Base-by-base conservation (phyloP, 2,329 filamentous ascomycete species). In the Aureobasidium sp. region DNA sequence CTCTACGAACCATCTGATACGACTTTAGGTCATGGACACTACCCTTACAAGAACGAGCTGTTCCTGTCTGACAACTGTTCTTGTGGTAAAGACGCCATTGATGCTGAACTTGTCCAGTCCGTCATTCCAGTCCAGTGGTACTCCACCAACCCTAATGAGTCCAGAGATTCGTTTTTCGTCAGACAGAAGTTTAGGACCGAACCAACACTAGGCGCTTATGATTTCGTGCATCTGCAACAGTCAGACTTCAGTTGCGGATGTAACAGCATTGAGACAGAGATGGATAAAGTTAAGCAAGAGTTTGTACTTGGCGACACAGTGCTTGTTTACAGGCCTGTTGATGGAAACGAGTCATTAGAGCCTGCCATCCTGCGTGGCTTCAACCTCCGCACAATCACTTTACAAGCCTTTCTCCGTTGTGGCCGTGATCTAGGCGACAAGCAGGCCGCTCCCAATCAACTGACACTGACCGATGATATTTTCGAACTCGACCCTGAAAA, bases 1-100 rank as follows among this genome's bases (percentile, higher is more conserved):
- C 76, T 94, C 0, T 93, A 92, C 66, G 79, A 82, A 2, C 82
- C 89, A 0, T 77, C 79, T 0, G 87, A 94, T 60, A 94, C 90
- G 0, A 82, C 87, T 0, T 89, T 91, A 47, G 82, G 80, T 0
- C 75, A 81, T 6, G 85, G 87, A 73, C 80, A 79, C 10, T 95
- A 93, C 67, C 87, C 87, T 0, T 86, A 84, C 72, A 65, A 74
- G 0, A 89, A 91, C 57, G 90, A 95, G 72, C 73, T 94, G 0
- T 94, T 94, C 64, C 73, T 93, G 0, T 90, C 86, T 0, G 84
- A 91, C 56, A 85, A 91, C 63, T 93, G 90, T 73, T 88, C 86
- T 1, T 94, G 90, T 65, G 71, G 76, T 0, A 77, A 82, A 20
- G 69, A 74, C 0, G 78, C 79, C 32, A 77, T 90, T 3, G 66